Evolutionary conservation across 345 rosid species (phyloP).

Genomic region (Boechera stricta): DNA sequence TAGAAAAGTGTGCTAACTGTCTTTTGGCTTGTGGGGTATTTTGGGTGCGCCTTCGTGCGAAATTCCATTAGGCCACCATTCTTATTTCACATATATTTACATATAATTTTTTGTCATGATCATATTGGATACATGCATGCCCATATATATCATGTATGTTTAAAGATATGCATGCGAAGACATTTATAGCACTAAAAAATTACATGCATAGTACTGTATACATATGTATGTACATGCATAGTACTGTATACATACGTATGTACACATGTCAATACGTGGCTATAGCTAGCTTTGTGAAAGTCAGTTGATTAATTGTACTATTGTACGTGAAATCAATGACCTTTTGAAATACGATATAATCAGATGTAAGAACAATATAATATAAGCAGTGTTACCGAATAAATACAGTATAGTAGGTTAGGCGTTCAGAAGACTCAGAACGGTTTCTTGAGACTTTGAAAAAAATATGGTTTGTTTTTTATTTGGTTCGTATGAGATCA

Average conservation of each 20-base stretch:
- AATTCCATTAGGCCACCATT: slow-evolving; percentile 36
- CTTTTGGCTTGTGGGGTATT: slow-evolving; percentile 50
- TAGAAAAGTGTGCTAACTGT: slow-evolving; percentile 36
- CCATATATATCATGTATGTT: slow-evolving; percentile 28
- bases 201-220: not conserved
- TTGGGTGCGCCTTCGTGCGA: slow-evolving; percentile 50
- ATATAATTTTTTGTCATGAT: slow-evolving; percentile 17
- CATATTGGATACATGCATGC: slow-evolving; percentile 29
- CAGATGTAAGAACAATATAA: no score
- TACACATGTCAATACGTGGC: not conserved
- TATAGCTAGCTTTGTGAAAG: not conserved
- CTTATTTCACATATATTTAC: slow-evolving; percentile 24
- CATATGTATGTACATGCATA: not conserved
- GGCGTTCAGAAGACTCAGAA: not conserved
- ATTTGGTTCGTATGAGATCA: not conserved
- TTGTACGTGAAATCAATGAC: not conserved
- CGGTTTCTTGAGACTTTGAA: not conserved
- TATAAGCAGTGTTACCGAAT: not conserved
- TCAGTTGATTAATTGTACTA: not conserved
- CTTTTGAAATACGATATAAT: not conserved
- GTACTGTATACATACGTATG: not conserved
- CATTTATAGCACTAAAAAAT: not conserved
- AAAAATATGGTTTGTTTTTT: not conserved
- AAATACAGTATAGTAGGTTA: not conserved
- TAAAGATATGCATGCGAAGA: slow-evolving; percentile 10